Percentiles rank a stretch among this genome's conserved stretches.
Evolutionary conservation across 345 rosid species (phyloP).

Genomic region (Cardiospermum halicacabum): DNA sequence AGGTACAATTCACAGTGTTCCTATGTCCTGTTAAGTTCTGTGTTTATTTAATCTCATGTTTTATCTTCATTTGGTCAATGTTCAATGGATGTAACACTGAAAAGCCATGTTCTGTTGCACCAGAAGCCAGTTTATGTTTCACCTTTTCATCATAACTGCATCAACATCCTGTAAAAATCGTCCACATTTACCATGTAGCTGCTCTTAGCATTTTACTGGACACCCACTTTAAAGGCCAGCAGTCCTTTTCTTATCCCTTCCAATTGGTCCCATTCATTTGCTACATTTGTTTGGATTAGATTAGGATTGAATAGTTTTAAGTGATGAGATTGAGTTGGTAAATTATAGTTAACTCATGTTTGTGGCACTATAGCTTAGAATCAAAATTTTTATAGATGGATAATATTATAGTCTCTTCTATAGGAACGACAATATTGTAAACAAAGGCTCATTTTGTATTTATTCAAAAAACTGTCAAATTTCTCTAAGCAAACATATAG

Average conservation of each 20-base stretch:
- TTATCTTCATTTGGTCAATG: slow-evolving; percentile 1
- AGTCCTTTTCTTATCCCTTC: neutral
- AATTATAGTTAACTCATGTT: too few species aligned
- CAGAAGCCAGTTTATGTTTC: neutral
- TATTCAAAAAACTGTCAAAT: too few species aligned
- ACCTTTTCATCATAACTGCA: neutral
- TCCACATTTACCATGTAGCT: neutral
- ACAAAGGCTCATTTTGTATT: too few species aligned
- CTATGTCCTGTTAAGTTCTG: neutral
- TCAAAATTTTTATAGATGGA: too few species aligned
- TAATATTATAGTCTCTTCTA: too few species aligned
- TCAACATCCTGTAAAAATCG: neutral
- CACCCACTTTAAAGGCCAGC: neutral
- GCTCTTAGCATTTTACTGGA: neutral
- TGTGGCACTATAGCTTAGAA: too few species aligned
- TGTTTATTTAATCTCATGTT: neutral
- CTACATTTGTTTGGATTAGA: neutral
- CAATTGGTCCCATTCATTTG: neutral
- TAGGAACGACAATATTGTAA: too few species aligned
- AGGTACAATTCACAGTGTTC: slow-evolving; percentile 41
- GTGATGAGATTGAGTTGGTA: too few species aligned
- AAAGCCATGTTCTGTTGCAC: neutral
- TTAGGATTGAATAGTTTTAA: too few species aligned
- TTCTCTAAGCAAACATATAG: too few species aligned
- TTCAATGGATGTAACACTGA: neutral